Evolutionary conservation across 2,329 filamentous ascomycete genomes (phyloP), one percentile per base, ranked within the genome.

Genomic region (Trichoderma sp.): DNA sequence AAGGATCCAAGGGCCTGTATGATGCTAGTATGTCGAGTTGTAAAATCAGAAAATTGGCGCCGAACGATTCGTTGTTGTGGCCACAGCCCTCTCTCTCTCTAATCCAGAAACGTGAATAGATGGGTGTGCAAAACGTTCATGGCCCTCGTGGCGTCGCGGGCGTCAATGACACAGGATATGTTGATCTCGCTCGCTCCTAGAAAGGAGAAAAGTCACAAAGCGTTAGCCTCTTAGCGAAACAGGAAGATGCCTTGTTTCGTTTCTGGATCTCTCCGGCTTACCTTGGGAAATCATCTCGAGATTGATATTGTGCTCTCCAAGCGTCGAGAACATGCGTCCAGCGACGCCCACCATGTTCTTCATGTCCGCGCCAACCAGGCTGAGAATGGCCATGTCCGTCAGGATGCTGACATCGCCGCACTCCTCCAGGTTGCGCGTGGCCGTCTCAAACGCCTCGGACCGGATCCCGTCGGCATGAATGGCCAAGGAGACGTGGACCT

Each of bases 271-370:
- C 3, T 58, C 30, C 39, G 15, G 14, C 57, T 73, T 83, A 94
- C 95, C 95, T 81, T 99, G 95, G 26, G 92, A 97, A 71, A 99
- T 99, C 95, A 99, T 99, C 80, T 99, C 95, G 71, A 99, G 92
- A 76, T 99, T 99, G 74, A 99, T 89, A 72, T 91, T 91, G 76
- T 97, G 90, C 75, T 97, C 91, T 50, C 95, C 95, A 19, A 99
- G 82, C 1, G 93, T 96, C 55, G 90, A 92, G 78, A 99, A 98
- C 91, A 99, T 98, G 71, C 86, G 88, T 30, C 95, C 95, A 7
- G 91, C 91, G 68, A 99, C 92, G 68, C 95, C 95, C 65, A 91
- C 83, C 93, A 98, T 97, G 78, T 97, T 95, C 82, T 97, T 96
- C 89, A 99, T 92, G 78, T 98, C 92, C 67, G 92, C 91, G 56